Evolutionary conservation across 2,329 filamentous ascomycete genomes (phyloP).

Genomic region (Penicillium sp.): DNA sequence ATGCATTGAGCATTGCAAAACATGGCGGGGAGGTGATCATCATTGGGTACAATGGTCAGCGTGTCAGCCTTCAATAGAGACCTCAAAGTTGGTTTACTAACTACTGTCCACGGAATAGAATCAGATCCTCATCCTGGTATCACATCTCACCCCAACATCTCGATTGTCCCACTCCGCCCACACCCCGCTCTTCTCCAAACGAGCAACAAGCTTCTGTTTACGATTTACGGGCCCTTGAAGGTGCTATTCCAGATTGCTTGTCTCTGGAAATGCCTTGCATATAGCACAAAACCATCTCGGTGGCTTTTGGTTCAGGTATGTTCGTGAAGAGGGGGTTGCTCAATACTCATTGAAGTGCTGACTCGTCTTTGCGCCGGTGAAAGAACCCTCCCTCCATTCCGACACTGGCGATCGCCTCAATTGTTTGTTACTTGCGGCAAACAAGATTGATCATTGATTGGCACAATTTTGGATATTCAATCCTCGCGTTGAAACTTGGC

Average conservation of each 20-base stretch:
- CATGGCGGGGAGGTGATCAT: constrained; percentile 78
- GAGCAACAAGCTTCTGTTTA: constrained; percentile 70
- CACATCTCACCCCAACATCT: constrained; percentile 64
- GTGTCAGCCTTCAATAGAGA: neutral
- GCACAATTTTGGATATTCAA: constrained; percentile 98
- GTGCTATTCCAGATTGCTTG: constrained; percentile 77
- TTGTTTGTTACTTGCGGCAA: constrained; percentile 73
- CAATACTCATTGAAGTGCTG: neutral
- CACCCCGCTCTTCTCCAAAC: constrained; percentile 67
- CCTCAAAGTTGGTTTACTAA: neutral
- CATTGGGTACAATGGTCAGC: constrained; percentile 78
- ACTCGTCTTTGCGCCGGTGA: neutral
- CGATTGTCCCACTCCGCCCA: constrained; percentile 66
- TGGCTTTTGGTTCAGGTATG: constrained; percentile 81
- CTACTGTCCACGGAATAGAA: constrained; percentile 51
- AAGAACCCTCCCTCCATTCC: constrained; percentile 95
- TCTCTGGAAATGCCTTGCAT: constrained; percentile 70
- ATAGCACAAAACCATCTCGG: constrained; percentile 68
- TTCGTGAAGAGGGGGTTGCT: neutral
- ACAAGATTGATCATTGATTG: constrained; percentile 88
- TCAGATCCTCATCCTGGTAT: constrained; percentile 80
- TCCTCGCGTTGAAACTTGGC: constrained; percentile 69
- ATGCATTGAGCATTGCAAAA: constrained; percentile 86
- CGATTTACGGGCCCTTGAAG: constrained; percentile 77
- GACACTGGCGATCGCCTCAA: constrained; percentile 71